Conservation (phyloP, 371 early-diverging fungal genomes). For the Thermomucor indicae-seudaticae region DNA sequence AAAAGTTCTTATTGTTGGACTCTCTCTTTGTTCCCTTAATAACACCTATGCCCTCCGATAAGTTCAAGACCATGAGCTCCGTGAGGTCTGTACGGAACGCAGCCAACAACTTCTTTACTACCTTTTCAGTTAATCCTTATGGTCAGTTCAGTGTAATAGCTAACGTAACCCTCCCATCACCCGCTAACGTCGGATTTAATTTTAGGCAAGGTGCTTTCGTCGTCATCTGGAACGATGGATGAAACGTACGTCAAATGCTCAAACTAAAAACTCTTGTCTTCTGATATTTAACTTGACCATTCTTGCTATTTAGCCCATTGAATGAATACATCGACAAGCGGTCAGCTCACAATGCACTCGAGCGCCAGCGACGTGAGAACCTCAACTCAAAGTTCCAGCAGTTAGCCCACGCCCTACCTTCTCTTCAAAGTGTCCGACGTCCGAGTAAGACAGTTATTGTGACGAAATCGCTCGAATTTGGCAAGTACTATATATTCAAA, state of each 20-base stretch:
- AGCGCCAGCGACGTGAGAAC: constrained; percentile 74
- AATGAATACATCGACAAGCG: constrained; percentile 44
- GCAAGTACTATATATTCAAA: constrained; percentile 6
- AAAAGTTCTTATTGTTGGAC: too few relatives aligned
- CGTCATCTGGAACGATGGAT: too few relatives aligned
- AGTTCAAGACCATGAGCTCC: constrained; percentile 27
- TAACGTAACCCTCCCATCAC: background rate
- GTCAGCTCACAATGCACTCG: constrained; percentile 79
- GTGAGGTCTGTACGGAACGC: constrained; percentile 27
- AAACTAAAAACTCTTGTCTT: background rate
- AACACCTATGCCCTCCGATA: constrained; percentile 30
- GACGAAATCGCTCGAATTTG: constrained; percentile 64
- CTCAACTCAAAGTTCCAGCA: constrained; percentile 76
- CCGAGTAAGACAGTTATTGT: constrained; percentile 80
- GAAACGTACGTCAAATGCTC: constrained; percentile 12
- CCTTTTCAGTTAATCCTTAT: constrained; percentile 8
- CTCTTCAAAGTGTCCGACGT: constrained; percentile 62
- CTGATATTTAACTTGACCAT: background rate
- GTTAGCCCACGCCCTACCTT: constrained; percentile 71
- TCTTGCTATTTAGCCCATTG: background rate
- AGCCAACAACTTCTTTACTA: constrained; percentile 10
- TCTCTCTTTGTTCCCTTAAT: background rate
- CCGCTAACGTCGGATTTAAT: constrained; percentile 1
- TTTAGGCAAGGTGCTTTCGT: constrained; percentile 14
- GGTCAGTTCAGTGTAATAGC: background rate